Evolutionary conservation across 495 filamentous ascomycete genomes (phyloP).

Genomic region (Aspergillus olivimuriae): DNA sequence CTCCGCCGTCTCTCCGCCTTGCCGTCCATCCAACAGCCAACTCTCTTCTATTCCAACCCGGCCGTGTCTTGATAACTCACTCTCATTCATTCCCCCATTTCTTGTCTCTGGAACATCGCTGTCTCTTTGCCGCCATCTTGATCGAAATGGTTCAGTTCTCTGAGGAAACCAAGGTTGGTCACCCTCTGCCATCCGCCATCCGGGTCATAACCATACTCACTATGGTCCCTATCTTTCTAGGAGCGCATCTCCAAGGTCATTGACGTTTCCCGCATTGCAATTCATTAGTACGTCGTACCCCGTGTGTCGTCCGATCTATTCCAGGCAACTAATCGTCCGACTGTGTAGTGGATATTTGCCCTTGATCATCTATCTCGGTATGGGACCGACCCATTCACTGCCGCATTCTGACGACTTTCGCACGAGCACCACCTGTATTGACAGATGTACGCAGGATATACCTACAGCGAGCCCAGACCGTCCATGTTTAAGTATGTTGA

Average conservation of each 20-base stretch:
- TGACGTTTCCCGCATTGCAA: slow-evolving; percentile 87
- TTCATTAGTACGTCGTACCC: slow-evolving; percentile 71
- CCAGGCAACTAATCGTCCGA: slow-evolving; percentile 14
- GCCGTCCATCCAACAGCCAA: not conserved
- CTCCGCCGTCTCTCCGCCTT: slow-evolving; percentile 14
- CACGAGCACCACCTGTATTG: slow-evolving; percentile 6
- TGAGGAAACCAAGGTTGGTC: slow-evolving; percentile 85
- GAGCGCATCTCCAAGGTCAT: slow-evolving; percentile 95
- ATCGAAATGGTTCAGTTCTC: slow-evolving; percentile 83
- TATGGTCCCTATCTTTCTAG: slow-evolving; percentile 49
- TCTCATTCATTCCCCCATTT: too few species aligned
- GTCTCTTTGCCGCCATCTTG: slow-evolving; percentile 1
- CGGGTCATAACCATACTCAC: too few species aligned
- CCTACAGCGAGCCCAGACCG: slow-evolving; percentile 83
- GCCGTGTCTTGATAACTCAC: too few species aligned
- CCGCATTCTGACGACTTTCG: not conserved
- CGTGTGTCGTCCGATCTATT: slow-evolving; percentile 2
- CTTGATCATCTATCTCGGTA: slow-evolving; percentile 95
- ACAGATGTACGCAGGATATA: slow-evolving; percentile 61
- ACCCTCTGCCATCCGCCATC: not conserved
- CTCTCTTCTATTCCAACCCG: slow-evolving; percentile 2
- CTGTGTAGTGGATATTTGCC: slow-evolving; percentile 81
- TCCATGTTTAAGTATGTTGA: slow-evolving; percentile 86
- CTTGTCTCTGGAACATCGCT: not conserved
- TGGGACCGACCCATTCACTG: too few species aligned